Conservation (phyloP, 164 flowering plant species). For the Tetrastigma voinierianum region DNA sequence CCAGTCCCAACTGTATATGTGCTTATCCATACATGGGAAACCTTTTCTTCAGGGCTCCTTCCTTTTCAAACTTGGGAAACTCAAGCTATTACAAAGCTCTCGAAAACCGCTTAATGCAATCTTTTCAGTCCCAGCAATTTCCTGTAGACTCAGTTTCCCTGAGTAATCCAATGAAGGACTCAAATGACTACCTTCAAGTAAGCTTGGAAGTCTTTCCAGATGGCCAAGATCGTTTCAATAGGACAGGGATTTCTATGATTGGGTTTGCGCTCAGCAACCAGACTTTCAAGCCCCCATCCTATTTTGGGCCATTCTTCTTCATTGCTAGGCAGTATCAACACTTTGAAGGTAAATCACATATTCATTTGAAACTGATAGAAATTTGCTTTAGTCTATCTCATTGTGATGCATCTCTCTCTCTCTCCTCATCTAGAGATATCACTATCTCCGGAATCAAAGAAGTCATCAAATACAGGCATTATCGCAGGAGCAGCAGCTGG, state of each 20-base stretch:
- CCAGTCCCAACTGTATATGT: constrained; percentile 56
- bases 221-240: constrained; percentile 37
- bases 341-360: constrained; percentile 32
- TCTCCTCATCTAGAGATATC: neutral
- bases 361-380: neutral
- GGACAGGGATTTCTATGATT: constrained; percentile 29
- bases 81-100: constrained; percentile 23
- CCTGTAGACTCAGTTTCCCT: constrained; percentile 54
- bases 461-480: constrained; percentile 28
- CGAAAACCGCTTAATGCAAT: constrained; percentile 18
- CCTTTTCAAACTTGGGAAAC: constrained; percentile 40
- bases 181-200: constrained; percentile 28
- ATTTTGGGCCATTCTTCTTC: constrained; percentile 48
- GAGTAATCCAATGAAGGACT: constrained; percentile 31
- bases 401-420: neutral
- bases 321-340: constrained; percentile 22
- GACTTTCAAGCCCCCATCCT: constrained; percentile 30
- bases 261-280: constrained; percentile 46
- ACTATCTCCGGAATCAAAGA: constrained; percentile 16
- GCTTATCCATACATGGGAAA: constrained; percentile 47
- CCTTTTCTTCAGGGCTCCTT: constrained; percentile 42
- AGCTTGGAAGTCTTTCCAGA: constrained; percentile 41
- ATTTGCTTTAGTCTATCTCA: neutral
- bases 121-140: constrained; percentile 23
- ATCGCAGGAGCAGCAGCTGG: constrained; percentile 50